Base-by-base conservation (phyloP, 2,329 filamentous ascomycete genomes). In the Nigrospora sphaerica region DNA sequence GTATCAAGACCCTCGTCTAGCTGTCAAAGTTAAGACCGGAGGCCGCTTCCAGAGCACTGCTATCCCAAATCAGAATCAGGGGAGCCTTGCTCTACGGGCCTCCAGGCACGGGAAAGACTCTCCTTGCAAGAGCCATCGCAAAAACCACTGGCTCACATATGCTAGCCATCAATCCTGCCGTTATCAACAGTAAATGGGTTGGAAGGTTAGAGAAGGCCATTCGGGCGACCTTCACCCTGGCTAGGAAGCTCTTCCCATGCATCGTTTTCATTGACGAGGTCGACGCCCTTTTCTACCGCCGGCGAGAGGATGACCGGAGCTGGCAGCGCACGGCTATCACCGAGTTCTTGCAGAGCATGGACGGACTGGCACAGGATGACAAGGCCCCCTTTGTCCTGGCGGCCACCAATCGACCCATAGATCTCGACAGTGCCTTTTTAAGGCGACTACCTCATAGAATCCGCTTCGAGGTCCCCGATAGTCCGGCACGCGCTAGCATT, bases 201-300 rank as follows among this genome's bases (percentile, higher is more conserved):
- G 85, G 85, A 62, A 85, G 88, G 39, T 84, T 85, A 56, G 85
- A 85, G 32, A 89, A 88, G 67, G 80, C 84, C 58, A 84, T 89
- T 44, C 81, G 85, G 51, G 85, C 72, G 88, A 72, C 88, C 10
- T 89, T 88, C 65, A 69, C 68, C 43, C 77, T 81, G 53, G 85
- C 85, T 36, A 81, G 83, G 41, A 65, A 69, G 52, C 88, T 88
- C 61, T 77, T 83, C 13, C 85, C 85, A 32, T 80, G 84, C 3
- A 88, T 88, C 64, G 83, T 89, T 50, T 89, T 89, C 67, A 88
- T 89, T 51, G 85, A 89, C 60, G 85, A 89, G 61, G 65, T 88
- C 47, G 85, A 89, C 64, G 84, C 85, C 40, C 83, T 89, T 57
- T 85, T 85, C 56, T 81, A 82, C 28, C 87, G 86, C 68, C 73